phyloP scores from a whole-genome alignment of 495 filamentous ascomycete species.

The Trichoderma virens region DNA sequence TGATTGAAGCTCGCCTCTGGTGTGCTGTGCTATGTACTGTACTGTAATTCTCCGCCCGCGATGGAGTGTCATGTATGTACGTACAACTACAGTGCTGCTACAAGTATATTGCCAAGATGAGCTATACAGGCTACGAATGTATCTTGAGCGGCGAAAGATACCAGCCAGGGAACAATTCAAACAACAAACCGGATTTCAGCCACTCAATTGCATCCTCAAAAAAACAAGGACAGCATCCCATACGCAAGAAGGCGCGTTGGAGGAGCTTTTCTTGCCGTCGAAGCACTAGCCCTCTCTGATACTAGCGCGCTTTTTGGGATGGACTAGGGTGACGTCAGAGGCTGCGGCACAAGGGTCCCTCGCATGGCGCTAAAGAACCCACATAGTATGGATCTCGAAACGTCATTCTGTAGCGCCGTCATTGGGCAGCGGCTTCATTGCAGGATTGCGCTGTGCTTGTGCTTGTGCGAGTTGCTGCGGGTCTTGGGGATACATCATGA shows the following conservation, averaged over 20 bases:
- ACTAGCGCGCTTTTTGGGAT: too few species aligned
- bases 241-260: background rate
- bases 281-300: too few species aligned
- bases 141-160: background rate
- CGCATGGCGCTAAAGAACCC: background rate
- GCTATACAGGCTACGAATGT: background rate
- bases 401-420: background rate
- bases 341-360: conserved; percentile 2
- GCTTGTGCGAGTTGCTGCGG: background rate
- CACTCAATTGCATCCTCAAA: background rate
- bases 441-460: background rate
- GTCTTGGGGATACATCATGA: background rate
- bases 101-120: too few species aligned
- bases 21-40: background rate
- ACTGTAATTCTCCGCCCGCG: background rate
- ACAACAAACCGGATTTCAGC: background rate
- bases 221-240: background rate
- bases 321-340: background rate
- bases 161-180: background rate
- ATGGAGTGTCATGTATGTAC: background rate
- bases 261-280: background rate
- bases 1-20: background rate
- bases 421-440: background rate
- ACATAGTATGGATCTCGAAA: background rate
- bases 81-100: background rate